Evolutionary conservation across 495 filamentous ascomycete genomes (phyloP).

Genomic region (Aspergillus carlsbadensis): DNA sequence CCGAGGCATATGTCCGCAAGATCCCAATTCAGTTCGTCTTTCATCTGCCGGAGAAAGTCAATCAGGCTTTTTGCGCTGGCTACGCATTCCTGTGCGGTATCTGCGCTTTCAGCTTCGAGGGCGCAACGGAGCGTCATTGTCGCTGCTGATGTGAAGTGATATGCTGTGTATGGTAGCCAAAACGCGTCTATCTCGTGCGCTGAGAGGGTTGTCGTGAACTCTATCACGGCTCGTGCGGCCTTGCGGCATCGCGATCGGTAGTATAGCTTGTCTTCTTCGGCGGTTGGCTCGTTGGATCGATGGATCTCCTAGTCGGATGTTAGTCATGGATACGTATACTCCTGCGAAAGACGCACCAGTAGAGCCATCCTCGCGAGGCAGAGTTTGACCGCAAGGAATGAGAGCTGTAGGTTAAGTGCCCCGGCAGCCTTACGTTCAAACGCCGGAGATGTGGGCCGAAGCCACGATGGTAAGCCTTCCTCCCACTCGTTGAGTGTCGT

Average conservation of each 20-base stretch:
- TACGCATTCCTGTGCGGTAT: constrained; percentile 7
- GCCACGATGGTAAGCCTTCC: background rate
- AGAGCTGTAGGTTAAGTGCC: constrained; percentile 6
- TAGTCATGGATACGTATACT: background rate
- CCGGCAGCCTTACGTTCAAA: constrained; percentile 5
- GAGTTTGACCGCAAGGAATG: constrained; percentile 5
- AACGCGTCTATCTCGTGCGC: background rate
- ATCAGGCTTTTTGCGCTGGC: background rate
- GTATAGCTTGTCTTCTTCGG: constrained; percentile 7
- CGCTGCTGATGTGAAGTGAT: constrained; percentile 9
- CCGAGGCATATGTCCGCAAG: constrained; percentile 10
- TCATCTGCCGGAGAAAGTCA: constrained; percentile 7
- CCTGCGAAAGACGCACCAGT: background rate
- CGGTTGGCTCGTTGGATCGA: background rate
- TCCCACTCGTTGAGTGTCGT: constrained; percentile 12
- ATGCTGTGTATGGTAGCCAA: constrained; percentile 9
- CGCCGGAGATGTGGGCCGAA: constrained; percentile 1
- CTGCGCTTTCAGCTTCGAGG: constrained; percentile 2
- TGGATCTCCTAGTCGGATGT: background rate
- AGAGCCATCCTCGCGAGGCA: constrained; percentile 9
- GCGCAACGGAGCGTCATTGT: constrained; percentile 7
- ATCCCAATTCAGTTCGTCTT: constrained; percentile 3
- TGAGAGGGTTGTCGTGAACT: background rate
- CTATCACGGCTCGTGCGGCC: constrained; percentile 1
- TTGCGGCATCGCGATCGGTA: constrained; percentile 7